A percentile compares a stretch with the other conserved stretches of the same genome.
Conservation (phyloP, 2,329 filamentous ascomycete genomes). For the Colletotrichum endophyticum region DNA sequence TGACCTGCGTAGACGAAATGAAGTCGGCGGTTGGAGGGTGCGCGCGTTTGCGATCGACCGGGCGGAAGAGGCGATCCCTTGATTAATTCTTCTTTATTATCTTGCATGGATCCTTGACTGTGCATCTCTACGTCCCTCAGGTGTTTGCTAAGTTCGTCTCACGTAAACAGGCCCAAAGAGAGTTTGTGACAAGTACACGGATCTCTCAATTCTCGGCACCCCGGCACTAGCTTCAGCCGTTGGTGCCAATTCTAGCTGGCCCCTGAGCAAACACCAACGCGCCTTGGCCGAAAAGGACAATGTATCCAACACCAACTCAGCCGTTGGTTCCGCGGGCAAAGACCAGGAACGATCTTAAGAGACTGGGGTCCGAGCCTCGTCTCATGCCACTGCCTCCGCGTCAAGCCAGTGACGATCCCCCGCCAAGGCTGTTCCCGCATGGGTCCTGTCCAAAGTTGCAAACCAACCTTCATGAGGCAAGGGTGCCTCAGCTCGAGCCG, state of each 20-base stretch:
- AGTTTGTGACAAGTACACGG: background rate
- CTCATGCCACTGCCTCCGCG: background rate
- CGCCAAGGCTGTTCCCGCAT: background rate
- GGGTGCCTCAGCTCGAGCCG: background rate
- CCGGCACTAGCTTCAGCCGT: background rate
- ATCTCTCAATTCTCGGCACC: rapidly evolving
- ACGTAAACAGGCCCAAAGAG: background rate
- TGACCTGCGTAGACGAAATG: background rate
- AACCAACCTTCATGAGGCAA: background rate
- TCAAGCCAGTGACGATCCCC: background rate
- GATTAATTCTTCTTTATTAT: background rate
- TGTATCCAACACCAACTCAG: background rate
- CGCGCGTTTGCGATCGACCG: background rate
- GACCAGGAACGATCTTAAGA: background rate
- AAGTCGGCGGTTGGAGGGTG: background rate
- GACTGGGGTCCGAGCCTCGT: background rate
- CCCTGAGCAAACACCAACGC: background rate
- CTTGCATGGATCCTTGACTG: background rate
- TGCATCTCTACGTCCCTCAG: rapidly evolving
- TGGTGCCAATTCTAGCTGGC: background rate
- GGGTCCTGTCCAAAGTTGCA: background rate
- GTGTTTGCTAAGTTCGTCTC: background rate
- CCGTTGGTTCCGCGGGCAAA: background rate
- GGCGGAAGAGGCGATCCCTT: background rate
- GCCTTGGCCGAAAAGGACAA: background rate